These are phyloP conservation scores for Oenanthe javanica DNA, from an alignment of 140 eudicot species.

Conservation along the genomic window DNA sequence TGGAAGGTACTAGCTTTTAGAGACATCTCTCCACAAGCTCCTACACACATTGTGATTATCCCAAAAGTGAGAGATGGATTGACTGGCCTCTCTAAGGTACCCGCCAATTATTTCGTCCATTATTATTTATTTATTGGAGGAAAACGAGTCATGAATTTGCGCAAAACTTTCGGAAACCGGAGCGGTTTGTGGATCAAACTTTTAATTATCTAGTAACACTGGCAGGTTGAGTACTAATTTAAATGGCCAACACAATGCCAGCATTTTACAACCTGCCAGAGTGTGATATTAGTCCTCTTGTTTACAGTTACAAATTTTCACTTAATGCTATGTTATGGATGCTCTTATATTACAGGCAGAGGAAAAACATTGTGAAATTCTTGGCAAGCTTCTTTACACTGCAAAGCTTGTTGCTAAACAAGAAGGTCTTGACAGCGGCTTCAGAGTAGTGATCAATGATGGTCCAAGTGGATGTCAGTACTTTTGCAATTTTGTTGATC, in stretches of 20 bases:
- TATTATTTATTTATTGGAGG: background rate
- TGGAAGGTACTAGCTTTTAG: constrained; percentile 89
- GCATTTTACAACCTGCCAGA: background rate
- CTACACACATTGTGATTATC: constrained; percentile 73
- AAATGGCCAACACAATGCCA: background rate
- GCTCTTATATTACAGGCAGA: constrained; percentile 56
- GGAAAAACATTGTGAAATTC: constrained; percentile 80
- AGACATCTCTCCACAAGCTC: constrained; percentile 90
- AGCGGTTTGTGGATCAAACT: too few species aligned
- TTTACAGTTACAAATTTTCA: background rate
- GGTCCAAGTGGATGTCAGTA: constrained; percentile 84
- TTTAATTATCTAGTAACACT: constrained; percentile 8
- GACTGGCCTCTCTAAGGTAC: constrained; percentile 87
- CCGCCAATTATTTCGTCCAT: constrained; percentile 7
- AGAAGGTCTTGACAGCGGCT: constrained; percentile 93
- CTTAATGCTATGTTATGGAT: background rate
- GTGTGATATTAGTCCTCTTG: background rate
- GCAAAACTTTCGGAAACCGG: background rate
- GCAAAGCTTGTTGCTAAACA: constrained; percentile 93
- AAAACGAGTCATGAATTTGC: too few species aligned
- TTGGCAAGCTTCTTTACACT: constrained; percentile 82
- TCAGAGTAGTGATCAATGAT: constrained; percentile 86
- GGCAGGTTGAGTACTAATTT: background rate
- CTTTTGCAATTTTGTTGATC: background rate
- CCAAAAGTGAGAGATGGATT: constrained; percentile 97